Conservation (phyloP, 139 green algal species). For the Ulvella scutata region DNA sequence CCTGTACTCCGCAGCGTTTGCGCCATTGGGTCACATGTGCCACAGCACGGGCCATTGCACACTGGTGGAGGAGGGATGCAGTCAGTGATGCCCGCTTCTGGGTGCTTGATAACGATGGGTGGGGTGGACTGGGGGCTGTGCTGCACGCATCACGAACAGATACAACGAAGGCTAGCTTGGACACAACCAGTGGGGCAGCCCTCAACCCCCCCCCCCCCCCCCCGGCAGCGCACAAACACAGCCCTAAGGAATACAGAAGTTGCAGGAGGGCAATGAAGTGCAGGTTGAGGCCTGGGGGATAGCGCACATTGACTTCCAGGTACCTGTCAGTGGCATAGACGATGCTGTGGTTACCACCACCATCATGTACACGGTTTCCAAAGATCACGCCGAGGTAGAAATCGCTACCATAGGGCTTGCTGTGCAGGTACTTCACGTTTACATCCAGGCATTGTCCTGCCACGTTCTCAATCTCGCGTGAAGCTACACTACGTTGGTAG, state of each 20-base stretch:
- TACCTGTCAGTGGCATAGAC: neutral
- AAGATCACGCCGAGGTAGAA: neutral
- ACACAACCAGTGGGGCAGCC: too few species aligned
- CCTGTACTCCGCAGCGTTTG: neutral
- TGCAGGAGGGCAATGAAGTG: too few species aligned
- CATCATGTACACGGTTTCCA: neutral
- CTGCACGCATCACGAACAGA: neutral
- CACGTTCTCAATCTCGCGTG: neutral
- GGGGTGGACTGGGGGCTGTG: neutral
- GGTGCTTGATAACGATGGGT: neutral
- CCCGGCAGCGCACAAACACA: too few species aligned
- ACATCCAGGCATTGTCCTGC: neutral
- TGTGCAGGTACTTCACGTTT: neutral
- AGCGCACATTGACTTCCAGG: neutral
- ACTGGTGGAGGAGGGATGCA: neutral
- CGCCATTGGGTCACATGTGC: neutral
- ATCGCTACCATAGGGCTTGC: neutral
- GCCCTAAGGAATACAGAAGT: too few species aligned
- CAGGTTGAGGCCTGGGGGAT: too few species aligned
- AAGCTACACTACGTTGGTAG: neutral
- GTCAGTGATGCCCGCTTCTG: neutral
- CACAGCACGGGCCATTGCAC: slow-evolving; percentile 1
- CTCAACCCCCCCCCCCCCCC: too few species aligned
- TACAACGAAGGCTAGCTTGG: too few species aligned
- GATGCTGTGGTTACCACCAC: too few species aligned